These are phyloP conservation scores for Candida andamanensis DNA, from an alignment of 805 yeast species.

Conservation along the genomic window DNA sequence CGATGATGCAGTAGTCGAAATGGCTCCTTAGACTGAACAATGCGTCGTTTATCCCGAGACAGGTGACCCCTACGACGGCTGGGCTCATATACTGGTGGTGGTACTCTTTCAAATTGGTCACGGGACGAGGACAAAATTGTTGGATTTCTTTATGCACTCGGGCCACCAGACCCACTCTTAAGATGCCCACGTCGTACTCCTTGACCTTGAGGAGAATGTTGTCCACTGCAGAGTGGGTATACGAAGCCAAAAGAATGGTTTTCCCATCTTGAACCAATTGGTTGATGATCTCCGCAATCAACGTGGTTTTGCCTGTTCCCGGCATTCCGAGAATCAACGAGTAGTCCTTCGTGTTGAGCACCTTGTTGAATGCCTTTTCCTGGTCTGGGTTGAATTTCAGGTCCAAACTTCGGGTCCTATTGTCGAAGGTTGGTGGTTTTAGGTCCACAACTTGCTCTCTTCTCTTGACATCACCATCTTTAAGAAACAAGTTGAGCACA, in stretches of 20 bases:
- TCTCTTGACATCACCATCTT: constrained; percentile 41
- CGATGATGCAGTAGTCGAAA: constrained; percentile 92
- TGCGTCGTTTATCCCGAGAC: constrained; percentile 68
- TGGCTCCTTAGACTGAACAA: constrained; percentile 46
- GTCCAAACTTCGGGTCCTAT: constrained; percentile 12
- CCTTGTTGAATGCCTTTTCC: constrained; percentile 57
- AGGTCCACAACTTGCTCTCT: constrained; percentile 51
- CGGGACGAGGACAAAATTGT: constrained; percentile 43
- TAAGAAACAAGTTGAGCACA: constrained; percentile 59
- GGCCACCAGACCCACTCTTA: constrained; percentile 61
- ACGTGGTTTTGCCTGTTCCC: constrained; percentile 75
- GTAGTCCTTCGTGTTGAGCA: constrained; percentile 65
- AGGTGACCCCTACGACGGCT: constrained; percentile 82
- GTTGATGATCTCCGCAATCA: constrained; percentile 70
- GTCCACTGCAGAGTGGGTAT: constrained; percentile 95
- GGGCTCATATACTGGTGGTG: constrained; percentile 46
- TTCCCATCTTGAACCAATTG: constrained; percentile 56
- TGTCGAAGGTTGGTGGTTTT: constrained; percentile 41
- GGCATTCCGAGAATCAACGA: constrained; percentile 93
- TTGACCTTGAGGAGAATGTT: constrained; percentile 75
- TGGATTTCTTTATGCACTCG: constrained; percentile 60
- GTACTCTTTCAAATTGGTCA: constrained; percentile 43
- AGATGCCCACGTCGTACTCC: constrained; percentile 31
- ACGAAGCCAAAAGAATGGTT: constrained; percentile 73
- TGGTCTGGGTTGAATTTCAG: constrained; percentile 66